Base-by-base conservation (phyloP, 192 early-diverging fungal species). In the Kappamyces sp. region DNA sequence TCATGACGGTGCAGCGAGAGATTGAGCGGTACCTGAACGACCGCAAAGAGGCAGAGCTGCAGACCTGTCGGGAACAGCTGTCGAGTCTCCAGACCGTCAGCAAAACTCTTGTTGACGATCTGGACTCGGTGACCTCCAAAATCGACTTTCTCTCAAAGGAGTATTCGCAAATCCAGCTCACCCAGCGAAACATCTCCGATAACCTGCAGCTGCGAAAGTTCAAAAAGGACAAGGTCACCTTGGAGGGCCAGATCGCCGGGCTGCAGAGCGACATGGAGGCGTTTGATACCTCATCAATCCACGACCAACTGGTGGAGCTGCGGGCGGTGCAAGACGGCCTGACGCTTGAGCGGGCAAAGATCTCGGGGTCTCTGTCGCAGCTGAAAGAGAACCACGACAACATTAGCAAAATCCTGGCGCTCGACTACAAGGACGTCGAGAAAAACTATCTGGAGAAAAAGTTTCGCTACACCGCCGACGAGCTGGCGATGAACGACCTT, bases 361-460 rank as follows among this genome's bases (percentile, higher is more conserved):
- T 90, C 1, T 49, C 77, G 36, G 94, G 94, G 12, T 89, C 91
- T 61, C 52, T 87, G 37, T 80, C 85, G 68, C 92, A 94, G 67
- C 66, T 98, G 37, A 78, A 91, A 63, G 85, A 87, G 38, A 86
- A 93, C 64, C 73, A 74, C 1, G 48, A 59, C 14, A 62, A 68
- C 11, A 68, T 87, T 35, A 63, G 83, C 9, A 39, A 68, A 4
- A 87, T 92, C 54, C 73, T 98, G 3, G 41, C 61, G 6, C 74
- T 63, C 0, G 86, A 96, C 47, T 98, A 90, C 72, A 77, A 76
- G 43, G 74, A 95, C 60, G 67, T 93, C 3, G 85, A 91, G 14
- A 60, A 74, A 46, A 68, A 83, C 6, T 91, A 88, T 61, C 76
- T 72, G 5, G 64, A 76, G 15, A 78, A 88, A 59, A 30, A 38